Evolutionary conservation across 2,329 filamentous ascomycete species (phyloP), one percentile per base, ranked within the genome.

Genomic region (Beauveria medogensis): DNA sequence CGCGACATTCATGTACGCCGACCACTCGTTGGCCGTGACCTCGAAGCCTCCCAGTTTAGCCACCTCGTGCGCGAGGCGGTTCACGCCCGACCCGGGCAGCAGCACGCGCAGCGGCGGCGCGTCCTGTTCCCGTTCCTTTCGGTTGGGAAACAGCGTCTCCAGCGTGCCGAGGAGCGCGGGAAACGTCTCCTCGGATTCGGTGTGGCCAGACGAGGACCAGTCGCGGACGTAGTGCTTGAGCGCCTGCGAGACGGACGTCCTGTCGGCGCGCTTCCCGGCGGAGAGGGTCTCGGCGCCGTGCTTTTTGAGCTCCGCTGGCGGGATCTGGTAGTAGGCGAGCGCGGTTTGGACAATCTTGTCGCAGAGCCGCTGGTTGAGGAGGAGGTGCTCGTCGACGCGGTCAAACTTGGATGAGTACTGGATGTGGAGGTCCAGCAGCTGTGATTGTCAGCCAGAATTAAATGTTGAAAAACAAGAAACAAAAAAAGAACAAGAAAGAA

Each of bases 221-320:
- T 85, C 82, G 5, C 82, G 74, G 3, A 84, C 80, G 61, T 79
- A 80, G 64, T 85, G 82, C 66, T 84, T 85, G 57, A 85, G 66
- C 0, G 80, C 75, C 64, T 85, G 82, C 0, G 76, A 74, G 0
- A 82, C 75, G 40, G 79, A 78, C 2, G 78, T 73, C 5, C 74
- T 75, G 24, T 84, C 81, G 1, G 76, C 74, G 0, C 67, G 64
- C 22, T 70, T 72, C 1, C 75, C 74, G 0, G 71, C 68, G 1
- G 75, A 71, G 1, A 75, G 72, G 0, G 73, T 70, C 4, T 70
- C 68, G 5, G 74, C 71, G 52, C 77, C 67, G 65, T 77, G 79
- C 0, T 71, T 68, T 3, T 78, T 69, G 0, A 85, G 69, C 64
- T 84, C 82, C 1, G 70, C 59, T 5, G 72, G 67, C 0, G 69